These are phyloP conservation scores for Pyrus betulifolia DNA, from an alignment of 306 rosid species.

Conservation along the genomic window DNA sequence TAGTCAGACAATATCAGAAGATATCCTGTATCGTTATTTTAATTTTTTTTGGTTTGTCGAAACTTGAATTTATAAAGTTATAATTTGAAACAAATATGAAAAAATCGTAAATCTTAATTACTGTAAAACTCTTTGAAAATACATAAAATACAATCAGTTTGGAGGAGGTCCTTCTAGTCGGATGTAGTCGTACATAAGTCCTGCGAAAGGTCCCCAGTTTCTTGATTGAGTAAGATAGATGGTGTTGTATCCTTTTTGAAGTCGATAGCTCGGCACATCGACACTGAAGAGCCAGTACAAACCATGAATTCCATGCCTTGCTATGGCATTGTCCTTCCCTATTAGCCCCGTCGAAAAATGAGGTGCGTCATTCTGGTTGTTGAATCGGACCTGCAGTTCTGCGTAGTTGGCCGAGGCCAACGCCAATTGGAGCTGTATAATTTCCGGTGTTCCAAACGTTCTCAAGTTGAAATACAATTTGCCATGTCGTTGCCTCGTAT, in stretches of 20 bases:
- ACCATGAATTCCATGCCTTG: conserved; percentile 86
- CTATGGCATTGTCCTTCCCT: conserved; percentile 61
- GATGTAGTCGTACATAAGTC: conserved; percentile 81
- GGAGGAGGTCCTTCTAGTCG: conserved; percentile 64
- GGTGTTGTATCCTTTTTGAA: conserved; percentile 41
- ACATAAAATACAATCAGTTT: background rate
- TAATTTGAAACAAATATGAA: no score
- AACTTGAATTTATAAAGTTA: no score
- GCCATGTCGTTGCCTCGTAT: conserved; percentile 60
- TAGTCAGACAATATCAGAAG: background rate
- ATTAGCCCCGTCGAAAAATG: conserved; percentile 33
- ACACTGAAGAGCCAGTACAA: conserved; percentile 38
- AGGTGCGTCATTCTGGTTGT: background rate
- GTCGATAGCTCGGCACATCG: conserved; percentile 17
- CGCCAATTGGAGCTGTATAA: conserved; percentile 70
- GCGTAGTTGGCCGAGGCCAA: conserved; percentile 43
- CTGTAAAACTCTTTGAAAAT: no score
- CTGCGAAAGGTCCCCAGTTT: conserved; percentile 20
- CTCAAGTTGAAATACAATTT: conserved; percentile 38
- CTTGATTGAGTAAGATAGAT: conserved; percentile 53
- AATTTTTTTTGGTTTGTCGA: background rate
- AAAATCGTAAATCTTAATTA: no score
- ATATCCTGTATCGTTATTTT: background rate
- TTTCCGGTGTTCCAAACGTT: conserved; percentile 9
- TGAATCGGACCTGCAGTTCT: conserved; percentile 27